Percentiles rank a stretch among this genome's conserved stretches.
These are phyloP conservation scores for Heterobasidion occidentale DNA, from an alignment of 1,284 basidiomycete genomes.

Conservation along the genomic window DNA sequence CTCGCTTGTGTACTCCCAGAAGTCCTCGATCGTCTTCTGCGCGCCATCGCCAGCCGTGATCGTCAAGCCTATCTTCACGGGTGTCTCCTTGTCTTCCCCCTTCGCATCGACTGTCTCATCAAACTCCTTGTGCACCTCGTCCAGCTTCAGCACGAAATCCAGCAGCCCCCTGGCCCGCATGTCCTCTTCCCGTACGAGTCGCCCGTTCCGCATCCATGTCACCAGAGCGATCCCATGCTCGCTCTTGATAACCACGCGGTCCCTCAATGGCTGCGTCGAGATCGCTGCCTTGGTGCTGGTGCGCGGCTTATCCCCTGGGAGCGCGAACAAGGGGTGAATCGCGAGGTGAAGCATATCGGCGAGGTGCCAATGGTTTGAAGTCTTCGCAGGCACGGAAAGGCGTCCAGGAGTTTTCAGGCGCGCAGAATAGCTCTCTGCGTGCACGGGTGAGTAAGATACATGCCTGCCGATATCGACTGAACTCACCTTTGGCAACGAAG, in stretches of 20 bases:
- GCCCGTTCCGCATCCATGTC: background rate
- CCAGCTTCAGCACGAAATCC: background rate
- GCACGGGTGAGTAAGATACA: background rate
- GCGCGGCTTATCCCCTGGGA: background rate
- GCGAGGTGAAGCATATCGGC: slow-evolving; percentile 1
- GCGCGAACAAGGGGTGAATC: background rate
- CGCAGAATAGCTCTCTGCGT: background rate
- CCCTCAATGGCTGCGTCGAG: background rate
- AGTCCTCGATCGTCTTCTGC: background rate
- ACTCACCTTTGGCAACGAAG: background rate
- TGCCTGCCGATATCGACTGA: too few species aligned
- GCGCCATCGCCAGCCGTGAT: background rate
- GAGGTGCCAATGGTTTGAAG: background rate
- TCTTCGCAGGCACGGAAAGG: background rate
- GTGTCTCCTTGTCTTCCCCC: background rate
- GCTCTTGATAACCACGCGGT: background rate
- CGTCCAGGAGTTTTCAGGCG: background rate
- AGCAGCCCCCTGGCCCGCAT: background rate
- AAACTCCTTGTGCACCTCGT: background rate
- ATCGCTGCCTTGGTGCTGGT: background rate
- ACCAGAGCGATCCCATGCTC: background rate
- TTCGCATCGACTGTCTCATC: background rate
- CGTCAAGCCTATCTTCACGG: background rate
- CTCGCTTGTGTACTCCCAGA: slow-evolving; percentile 1
- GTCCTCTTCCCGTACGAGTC: background rate